These are phyloP conservation scores for Debaryomyces sp. DNA, from an alignment of 1,139 yeast genomes.

Conservation along the genomic window DNA sequence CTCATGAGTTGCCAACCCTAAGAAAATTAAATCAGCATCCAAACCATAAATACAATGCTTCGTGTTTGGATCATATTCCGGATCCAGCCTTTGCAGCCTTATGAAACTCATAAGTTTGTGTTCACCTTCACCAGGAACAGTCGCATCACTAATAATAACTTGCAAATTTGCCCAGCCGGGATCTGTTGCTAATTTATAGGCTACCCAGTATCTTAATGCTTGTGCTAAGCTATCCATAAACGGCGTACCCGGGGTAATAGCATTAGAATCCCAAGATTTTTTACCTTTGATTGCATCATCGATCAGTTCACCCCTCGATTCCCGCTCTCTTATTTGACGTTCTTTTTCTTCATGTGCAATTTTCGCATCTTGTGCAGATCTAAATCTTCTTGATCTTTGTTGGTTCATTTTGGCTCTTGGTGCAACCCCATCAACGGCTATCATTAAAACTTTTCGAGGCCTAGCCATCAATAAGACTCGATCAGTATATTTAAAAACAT, in stretches of 20 bases:
- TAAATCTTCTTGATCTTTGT: slow-evolving; percentile 92
- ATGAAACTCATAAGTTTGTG: slow-evolving; percentile 96
- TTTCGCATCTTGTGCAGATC: slow-evolving; percentile 93
- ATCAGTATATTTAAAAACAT: slow-evolving; percentile 86
- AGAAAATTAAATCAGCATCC: slow-evolving; percentile 96
- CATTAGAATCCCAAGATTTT: slow-evolving; percentile 83
- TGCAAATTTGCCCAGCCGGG: slow-evolving; percentile 89
- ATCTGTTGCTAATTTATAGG: slow-evolving; percentile 82
- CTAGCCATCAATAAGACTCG: slow-evolving; percentile 90
- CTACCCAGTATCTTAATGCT: slow-evolving; percentile 86
- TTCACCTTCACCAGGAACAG: slow-evolving; percentile 99
- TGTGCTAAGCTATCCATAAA: slow-evolving; percentile 89
- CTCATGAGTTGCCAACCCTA: slow-evolving; percentile 94
- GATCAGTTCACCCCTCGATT: slow-evolving; percentile 63
- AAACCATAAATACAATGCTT: slow-evolving; percentile 94
- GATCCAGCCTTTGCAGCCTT: slow-evolving; percentile 81
- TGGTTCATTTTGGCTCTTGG: slow-evolving; percentile 99
- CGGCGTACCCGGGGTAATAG: slow-evolving; percentile 99
- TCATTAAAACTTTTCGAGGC: slow-evolving; percentile 87
- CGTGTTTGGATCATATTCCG: slow-evolving; percentile 85
- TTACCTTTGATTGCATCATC: slow-evolving; percentile 64
- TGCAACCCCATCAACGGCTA: slow-evolving; percentile 99
- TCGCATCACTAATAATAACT: slow-evolving; percentile 89
- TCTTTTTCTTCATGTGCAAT: slow-evolving; percentile 64
- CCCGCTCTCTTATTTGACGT: slow-evolving; percentile 52